Percentiles rank a stretch among this genome's conserved stretches.
These are phyloP conservation scores for Xylaria nigripes DNA, from an alignment of 495 filamentous ascomycete genomes.

Conservation along the genomic window DNA sequence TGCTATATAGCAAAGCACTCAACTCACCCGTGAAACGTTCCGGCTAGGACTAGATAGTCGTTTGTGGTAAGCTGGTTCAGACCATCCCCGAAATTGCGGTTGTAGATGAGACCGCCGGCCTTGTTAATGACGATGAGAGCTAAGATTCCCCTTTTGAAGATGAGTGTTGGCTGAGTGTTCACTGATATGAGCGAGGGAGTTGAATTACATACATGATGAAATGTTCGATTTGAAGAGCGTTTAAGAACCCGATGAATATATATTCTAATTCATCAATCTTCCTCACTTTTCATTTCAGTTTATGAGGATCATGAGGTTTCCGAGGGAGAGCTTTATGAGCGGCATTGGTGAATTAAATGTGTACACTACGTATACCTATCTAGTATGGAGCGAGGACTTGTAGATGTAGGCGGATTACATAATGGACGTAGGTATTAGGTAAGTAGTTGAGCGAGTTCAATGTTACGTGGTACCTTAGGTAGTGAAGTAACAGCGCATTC, in stretches of 20 bases:
- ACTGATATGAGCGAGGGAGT: not conserved
- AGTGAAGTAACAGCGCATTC: too few species aligned
- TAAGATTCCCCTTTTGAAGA: slow-evolving; percentile 70
- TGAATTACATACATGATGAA: slow-evolving; percentile 7
- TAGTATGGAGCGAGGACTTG: too few species aligned
- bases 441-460: too few species aligned
- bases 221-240: not conserved
- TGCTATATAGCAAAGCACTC: too few species aligned
- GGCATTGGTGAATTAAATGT: too few species aligned
- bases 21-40: slow-evolving; percentile 85
- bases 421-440: too few species aligned
- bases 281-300: not conserved
- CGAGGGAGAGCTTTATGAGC: not conserved
- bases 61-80: slow-evolving; percentile 84
- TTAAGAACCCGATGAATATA: not conserved
- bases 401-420: too few species aligned
- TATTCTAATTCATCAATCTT: not conserved
- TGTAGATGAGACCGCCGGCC: slow-evolving; percentile 91
- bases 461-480: too few species aligned
- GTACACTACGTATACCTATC: too few species aligned
- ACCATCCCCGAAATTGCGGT: slow-evolving; percentile 76
- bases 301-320: not conserved
- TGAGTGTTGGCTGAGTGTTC: slow-evolving; percentile 7
- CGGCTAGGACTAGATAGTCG: slow-evolving; percentile 93
- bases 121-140: slow-evolving; percentile 97